A percentile compares a stretch with the other conserved stretches of the same genome.
Conservation (phyloP, 2,329 filamentous ascomycete genomes). For the Diaporthe destruens region DNA sequence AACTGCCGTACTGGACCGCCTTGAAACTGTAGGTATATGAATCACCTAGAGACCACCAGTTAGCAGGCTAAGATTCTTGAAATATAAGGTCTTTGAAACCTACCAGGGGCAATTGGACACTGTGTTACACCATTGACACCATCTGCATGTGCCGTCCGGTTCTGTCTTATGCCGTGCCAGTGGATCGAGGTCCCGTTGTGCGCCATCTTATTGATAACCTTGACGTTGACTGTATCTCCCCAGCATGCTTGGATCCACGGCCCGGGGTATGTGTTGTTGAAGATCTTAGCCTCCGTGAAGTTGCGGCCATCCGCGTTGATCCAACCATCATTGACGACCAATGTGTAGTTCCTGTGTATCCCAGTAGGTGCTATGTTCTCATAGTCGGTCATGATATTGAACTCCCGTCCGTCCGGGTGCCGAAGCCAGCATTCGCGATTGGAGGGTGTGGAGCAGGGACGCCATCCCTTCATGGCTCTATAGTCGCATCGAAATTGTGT, state of each 20-base stretch:
- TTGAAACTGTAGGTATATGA: slow-evolving; percentile 74
- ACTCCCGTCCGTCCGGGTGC: slow-evolving; percentile 25
- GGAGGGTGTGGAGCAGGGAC: slow-evolving; percentile 25
- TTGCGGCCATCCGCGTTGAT: slow-evolving; percentile 31
- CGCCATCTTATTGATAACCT: slow-evolving; percentile 70
- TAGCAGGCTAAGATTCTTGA: background rate
- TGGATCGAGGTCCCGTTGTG: slow-evolving; percentile 73
- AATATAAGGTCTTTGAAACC: no score
- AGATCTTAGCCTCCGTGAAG: slow-evolving; percentile 33
- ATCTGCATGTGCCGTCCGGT: slow-evolving; percentile 75
- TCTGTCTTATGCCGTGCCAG: slow-evolving; percentile 77
- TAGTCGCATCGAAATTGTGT: slow-evolving; percentile 34
- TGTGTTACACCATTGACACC: slow-evolving; percentile 72
- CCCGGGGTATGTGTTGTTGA: slow-evolving; percentile 72
- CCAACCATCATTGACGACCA: slow-evolving; percentile 29
- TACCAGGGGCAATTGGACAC: slow-evolving; percentile 68
- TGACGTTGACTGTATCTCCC: slow-evolving; percentile 72
- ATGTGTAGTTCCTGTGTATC: slow-evolving; percentile 21
- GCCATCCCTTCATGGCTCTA: slow-evolving; percentile 29
- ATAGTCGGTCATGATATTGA: slow-evolving; percentile 34
- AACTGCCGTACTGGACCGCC: slow-evolving; percentile 56
- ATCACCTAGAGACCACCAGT: slow-evolving; percentile 46
- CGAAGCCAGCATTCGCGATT: slow-evolving; percentile 36
- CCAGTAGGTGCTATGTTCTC: slow-evolving; percentile 21
- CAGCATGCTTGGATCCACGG: slow-evolving; percentile 71